phyloP scores from a whole-genome alignment of 2,329 filamentous ascomycete species.

The Diplodia seriata region DNA sequence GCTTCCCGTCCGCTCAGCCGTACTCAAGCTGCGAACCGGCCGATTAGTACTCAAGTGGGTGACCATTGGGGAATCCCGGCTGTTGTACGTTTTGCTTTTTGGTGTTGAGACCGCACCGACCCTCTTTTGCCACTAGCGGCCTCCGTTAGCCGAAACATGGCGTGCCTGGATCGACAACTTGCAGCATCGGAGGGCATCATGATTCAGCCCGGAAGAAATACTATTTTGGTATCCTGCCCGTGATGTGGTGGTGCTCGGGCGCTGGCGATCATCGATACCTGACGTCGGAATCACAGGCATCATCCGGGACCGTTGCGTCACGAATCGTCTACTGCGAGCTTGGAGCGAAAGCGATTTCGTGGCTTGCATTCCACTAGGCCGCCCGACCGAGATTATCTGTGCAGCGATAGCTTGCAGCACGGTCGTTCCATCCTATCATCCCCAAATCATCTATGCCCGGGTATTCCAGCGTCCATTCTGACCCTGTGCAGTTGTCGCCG shows the following conservation, averaged over 20 bases:
- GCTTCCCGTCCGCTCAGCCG: conserved; percentile 10
- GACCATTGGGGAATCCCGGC: conserved; percentile 22
- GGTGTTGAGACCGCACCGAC: conserved; percentile 6
- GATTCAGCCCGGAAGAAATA: not conserved
- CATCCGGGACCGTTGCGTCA: not conserved
- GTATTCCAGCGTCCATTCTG: not conserved
- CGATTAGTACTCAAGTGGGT: conserved; percentile 22
- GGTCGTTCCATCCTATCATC: conserved; percentile 16
- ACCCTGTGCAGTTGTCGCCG: conserved; percentile 5
- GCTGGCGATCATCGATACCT: not conserved
- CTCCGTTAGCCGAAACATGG: not conserved
- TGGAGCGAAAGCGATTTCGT: not conserved
- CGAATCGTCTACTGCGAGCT: not conserved
- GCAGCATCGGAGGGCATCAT: not conserved
- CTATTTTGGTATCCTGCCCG: not conserved
- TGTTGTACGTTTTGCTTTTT: conserved; percentile 17
- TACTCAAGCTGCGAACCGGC: conserved; percentile 14
- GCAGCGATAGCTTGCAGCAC: conserved; percentile 13
- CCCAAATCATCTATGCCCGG: conserved; percentile 6
- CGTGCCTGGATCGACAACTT: not conserved
- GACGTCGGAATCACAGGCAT: not conserved
- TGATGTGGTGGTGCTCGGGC: not conserved
- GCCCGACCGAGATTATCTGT: not conserved
- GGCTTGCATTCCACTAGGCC: not conserved
- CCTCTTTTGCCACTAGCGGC: conserved; percentile 4